These are phyloP conservation scores for Termitomyces sp. DNA, from an alignment of 768 basidiomycete species.

Conservation along the genomic window DNA sequence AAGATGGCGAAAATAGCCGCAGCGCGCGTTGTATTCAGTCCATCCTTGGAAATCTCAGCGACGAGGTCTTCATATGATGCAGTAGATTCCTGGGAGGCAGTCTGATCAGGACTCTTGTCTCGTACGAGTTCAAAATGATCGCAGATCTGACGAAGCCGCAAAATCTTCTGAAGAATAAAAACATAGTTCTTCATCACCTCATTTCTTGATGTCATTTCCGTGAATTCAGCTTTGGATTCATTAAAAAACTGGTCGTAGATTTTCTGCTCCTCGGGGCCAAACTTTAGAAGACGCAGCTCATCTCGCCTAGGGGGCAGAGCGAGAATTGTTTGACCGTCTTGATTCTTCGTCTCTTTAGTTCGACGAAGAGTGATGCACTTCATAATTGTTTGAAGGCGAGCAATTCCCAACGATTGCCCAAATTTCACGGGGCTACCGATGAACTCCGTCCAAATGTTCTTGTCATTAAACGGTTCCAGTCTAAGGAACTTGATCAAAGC, in stretches of 20 bases:
- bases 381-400: slow-evolving; percentile 95
- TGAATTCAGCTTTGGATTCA: slow-evolving; percentile 90
- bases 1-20: slow-evolving; percentile 80
- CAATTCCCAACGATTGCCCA: slow-evolving; percentile 83
- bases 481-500: slow-evolving; percentile 96
- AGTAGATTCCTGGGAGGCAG: slow-evolving; percentile 36
- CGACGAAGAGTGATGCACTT: slow-evolving; percentile 92
- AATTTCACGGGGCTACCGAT: slow-evolving; percentile 92
- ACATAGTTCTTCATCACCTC: slow-evolving; percentile 99
- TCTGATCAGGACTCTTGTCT: slow-evolving; percentile 48
- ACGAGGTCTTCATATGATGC: slow-evolving; percentile 76
- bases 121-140: slow-evolving; percentile 90
- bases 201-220: slow-evolving; percentile 78
- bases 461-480: slow-evolving; percentile 88
- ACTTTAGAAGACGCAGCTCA: slow-evolving; percentile 78
- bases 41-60: slow-evolving; percentile 69
- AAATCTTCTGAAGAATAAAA: slow-evolving; percentile 92
- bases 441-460: slow-evolving; percentile 87
- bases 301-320: slow-evolving; percentile 88
- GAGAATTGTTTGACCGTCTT: slow-evolving; percentile 81
- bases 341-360: slow-evolving; percentile 84
- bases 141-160: slow-evolving; percentile 95
- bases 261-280: slow-evolving; percentile 73
- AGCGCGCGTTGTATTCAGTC: slow-evolving; percentile 70
- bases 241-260: slow-evolving; percentile 88